Evolutionary conservation across 805 yeast genomes (phyloP), one percentile per base, ranked within the genome.

Genomic region (Candida mattraensis): DNA sequence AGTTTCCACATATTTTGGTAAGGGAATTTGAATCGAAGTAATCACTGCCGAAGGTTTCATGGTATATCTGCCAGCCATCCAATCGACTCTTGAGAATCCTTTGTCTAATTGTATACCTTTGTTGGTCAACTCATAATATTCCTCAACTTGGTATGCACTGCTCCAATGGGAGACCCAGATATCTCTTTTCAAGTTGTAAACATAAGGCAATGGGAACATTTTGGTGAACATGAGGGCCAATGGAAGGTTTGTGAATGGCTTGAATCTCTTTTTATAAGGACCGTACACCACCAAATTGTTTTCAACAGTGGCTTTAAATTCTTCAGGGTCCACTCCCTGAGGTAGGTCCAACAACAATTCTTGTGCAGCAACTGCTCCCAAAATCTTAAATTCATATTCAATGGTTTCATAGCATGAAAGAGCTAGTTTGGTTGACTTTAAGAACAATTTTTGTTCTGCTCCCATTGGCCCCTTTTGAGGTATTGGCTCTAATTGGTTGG

Each of bases 121-220:
- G 55, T 93, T 88, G 33, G 79, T 70, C 22, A 88, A 50, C 63
- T 87, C 91, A 58, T 87, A 89, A 54, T 81, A 79, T 57, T 93
- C 98, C 56, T 88, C 95, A 44, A 87, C 69, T 58, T 87, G 74
- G 40, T 83, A 54, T 34, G 85, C 61, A 50, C 78, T 56, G 46
- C 87, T 76, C 86, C 87, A 73, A 45, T 88, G 95, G 3, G 96
- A 91, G 33, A 89, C 67, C 97, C 98, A 91, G 33, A 85, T 60
- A 30, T 83, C 84, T 56, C 97, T 76, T 40, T 75, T 67, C 42
- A 87, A 69, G 40, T 66, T 69, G 45, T 72, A 68, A 16, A 79
- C 84, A 44, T 74, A 72, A 13, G 79, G 63, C 37, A 87, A 53
- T 10, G 97, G 94, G 15, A 61, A 50, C 47, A 80, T 78, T 60